Conservation (phyloP, 2,329 filamentous ascomycete species). For the Aspergillus sp. region DNA sequence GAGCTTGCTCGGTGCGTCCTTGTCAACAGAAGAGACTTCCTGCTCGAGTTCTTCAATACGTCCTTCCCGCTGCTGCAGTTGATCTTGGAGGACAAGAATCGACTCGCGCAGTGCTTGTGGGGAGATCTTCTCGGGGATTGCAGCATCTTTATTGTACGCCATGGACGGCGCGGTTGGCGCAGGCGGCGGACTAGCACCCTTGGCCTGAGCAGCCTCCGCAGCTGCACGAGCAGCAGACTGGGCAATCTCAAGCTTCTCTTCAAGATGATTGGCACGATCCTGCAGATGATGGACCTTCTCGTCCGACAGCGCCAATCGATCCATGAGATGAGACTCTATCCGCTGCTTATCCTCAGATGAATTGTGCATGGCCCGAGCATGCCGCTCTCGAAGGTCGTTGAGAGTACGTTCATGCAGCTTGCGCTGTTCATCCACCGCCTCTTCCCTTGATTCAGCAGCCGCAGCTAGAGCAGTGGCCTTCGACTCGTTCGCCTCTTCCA, state of each 20-base stretch:
- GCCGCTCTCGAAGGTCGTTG: conserved; percentile 65
- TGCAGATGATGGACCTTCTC: conserved; percentile 79
- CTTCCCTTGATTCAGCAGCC: conserved; percentile 43
- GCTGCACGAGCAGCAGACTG: conserved; percentile 80
- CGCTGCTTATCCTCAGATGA: conserved; percentile 73
- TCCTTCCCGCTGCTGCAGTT: conserved; percentile 86
- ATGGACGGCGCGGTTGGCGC: conserved; percentile 39
- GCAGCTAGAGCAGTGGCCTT: conserved; percentile 53
- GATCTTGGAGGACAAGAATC: conserved; percentile 91
- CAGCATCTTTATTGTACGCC: conserved; percentile 34
- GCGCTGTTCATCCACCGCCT: conserved; percentile 47
- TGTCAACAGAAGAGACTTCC: conserved; percentile 58
- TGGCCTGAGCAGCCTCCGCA: conserved; percentile 61
- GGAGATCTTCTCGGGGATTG: conserved; percentile 75
- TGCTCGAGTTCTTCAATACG: conserved; percentile 81
- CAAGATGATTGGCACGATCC: conserved; percentile 72
- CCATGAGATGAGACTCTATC: conserved; percentile 66
- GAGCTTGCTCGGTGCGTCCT: conserved; percentile 70
- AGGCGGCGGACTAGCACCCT: conserved; percentile 29
- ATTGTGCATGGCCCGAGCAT: conserved; percentile 64
- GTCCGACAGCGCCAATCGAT: conserved; percentile 70
- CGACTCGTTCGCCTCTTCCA: conserved; percentile 68
- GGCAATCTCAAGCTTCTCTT: conserved; percentile 84
- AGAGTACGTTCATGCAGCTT: conserved; percentile 62
- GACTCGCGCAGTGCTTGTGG: conserved; percentile 91